These are phyloP conservation scores for Magnusiomyces sp. DNA, from an alignment of 1,139 yeast genomes.

Conservation along the genomic window DNA sequence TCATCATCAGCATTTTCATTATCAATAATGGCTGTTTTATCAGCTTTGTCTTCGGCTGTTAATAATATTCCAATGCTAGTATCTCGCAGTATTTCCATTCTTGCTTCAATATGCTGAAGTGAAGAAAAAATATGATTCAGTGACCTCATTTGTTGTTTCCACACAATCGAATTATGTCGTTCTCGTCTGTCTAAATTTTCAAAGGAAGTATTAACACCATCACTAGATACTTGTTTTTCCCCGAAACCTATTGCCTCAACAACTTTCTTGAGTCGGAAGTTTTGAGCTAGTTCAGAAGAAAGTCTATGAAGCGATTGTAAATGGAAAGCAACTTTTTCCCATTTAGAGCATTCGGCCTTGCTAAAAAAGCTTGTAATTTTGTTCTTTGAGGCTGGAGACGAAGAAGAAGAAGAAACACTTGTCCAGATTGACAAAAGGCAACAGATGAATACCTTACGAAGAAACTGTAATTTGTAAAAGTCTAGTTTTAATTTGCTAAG, in stretches of 20 bases:
- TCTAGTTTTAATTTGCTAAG: constrained; percentile 25
- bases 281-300: no score
- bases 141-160: constrained; percentile 19
- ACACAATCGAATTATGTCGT: constrained; percentile 8
- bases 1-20: constrained; percentile 1
- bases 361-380: no score
- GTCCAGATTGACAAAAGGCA: constrained; percentile 35
- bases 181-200: no score
- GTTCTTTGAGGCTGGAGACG: no score
- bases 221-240: background rate
- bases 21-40: constrained; percentile 7
- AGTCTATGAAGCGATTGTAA: no score
- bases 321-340: no score
- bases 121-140: constrained; percentile 24
- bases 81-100: constrained; percentile 29
- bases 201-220: no score
- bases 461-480: constrained; percentile 31
- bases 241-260: constrained; percentile 6
- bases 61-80: constrained; percentile 6
- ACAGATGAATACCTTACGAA: constrained; percentile 37
- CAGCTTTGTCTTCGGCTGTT: background rate
- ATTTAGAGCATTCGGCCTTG: no score
- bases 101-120: constrained; percentile 31
- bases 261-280: background rate
- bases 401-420: no score